Base-by-base conservation (phyloP, 1,139 yeast species). In the Zygosaccharomyces pseudobailii region DNA sequence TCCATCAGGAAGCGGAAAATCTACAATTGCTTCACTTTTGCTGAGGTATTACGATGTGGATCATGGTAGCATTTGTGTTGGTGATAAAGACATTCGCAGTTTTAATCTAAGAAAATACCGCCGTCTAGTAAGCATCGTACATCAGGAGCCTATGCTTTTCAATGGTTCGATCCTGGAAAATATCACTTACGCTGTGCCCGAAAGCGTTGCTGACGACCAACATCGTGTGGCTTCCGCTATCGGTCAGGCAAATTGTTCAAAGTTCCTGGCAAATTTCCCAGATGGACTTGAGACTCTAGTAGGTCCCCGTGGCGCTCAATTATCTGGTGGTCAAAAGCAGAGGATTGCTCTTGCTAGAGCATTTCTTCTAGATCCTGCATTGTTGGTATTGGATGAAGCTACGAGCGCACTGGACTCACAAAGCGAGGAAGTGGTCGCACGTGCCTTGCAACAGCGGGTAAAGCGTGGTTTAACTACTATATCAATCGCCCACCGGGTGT, bases 1-100 rank as follows among this genome's bases (percentile, higher is more conserved):
- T 1, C 87, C 92, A 13, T 86, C 95, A 19, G 97, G 97, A 0
- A 83, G 94, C 48, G 97, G 97, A 19, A 89, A 89, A 62, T 85
- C 95, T 4, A 89, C 97, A 0, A 76, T 89, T 32, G 84, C 90
- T 1, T 79, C 88, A 6, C 68, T 89, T 42, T 67, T 89, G 21
- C 72, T 88, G 52, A 74, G 96, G 45, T 80, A 87, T 48, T 87
- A 88, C 64, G 73, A 74, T 38, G 74, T 76, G 2, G 74, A 78
- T 48, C 64, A 75, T 2, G 96, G 97, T 20, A 65, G 71, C 19
- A 80, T 89, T 34, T 65, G 71, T 3, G 72, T 89, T 43, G 95
- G 90, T 46, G 88, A 87, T 2, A 71, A 71, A 33, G 77, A 84
- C 54, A 77, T 89, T 50, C 69, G 70, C 46, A 74, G 75, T n/a